Percentiles rank a stretch among this genome's conserved stretches.
Conservation (phyloP, 805 yeast species). For the Saccharomycopsis microspora region DNA sequence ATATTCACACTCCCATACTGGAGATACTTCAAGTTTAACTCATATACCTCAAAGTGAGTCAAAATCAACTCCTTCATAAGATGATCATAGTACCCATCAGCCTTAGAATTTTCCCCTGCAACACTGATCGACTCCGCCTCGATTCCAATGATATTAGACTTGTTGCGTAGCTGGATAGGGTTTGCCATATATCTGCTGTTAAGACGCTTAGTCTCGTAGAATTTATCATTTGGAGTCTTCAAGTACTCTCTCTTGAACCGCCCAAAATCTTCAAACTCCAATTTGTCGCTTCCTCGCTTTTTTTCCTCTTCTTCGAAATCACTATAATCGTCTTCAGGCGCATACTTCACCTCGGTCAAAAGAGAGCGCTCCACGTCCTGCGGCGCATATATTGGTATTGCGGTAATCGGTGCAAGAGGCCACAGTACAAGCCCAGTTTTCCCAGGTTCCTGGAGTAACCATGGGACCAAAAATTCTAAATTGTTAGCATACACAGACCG, state of each 20-base stretch:
- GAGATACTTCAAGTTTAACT: conserved; percentile 28
- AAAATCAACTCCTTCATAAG: conserved; percentile 42
- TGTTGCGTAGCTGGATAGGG: conserved; percentile 33
- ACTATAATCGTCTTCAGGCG: conserved; percentile 31
- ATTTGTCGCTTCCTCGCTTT: conserved; percentile 19
- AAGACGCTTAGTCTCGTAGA: conserved; percentile 51
- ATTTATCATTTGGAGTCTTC: conserved; percentile 23
- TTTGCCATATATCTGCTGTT: conserved; percentile 59
- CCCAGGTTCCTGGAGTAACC: conserved; percentile 31
- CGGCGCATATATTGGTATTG: conserved; percentile 50
- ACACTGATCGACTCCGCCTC: conserved; percentile 18
- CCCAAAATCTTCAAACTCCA: conserved; percentile 13
- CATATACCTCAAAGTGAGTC: conserved; percentile 31
- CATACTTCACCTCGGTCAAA: conserved; percentile 62
- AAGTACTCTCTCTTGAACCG: conserved; percentile 11
- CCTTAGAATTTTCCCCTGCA: conserved; percentile 19
- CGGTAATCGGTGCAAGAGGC: conserved; percentile 71
- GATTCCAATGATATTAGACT: conserved; percentile 22
- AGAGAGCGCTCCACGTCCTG: conserved; percentile 73
- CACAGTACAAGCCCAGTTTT: conserved; percentile 27
- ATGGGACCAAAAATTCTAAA: conserved; percentile 47
- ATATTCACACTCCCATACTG: conserved; percentile 32
- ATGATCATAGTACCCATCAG: conserved; percentile 45
- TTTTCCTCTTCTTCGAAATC: conserved; percentile 31
- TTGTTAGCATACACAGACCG: conserved; percentile 64